Evolutionary conservation across 805 yeast species (phyloP).

Genomic region (Kockiozyma suomiensis): DNA sequence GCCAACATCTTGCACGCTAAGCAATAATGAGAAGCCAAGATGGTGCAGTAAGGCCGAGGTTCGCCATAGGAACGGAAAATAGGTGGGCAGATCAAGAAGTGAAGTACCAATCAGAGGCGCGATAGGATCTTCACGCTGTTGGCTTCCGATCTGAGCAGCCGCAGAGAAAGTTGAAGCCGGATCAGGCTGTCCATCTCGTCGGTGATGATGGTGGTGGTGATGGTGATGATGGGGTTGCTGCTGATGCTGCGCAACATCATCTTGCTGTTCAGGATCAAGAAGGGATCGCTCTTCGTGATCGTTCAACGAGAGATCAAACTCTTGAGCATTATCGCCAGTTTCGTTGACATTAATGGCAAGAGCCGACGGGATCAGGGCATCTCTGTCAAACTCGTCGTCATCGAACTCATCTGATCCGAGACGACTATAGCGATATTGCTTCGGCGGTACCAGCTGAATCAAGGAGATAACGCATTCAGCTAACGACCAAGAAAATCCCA

Average conservation of each 20-base stretch:
- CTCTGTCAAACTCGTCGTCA: constrained; percentile 12
- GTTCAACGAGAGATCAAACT: constrained; percentile 21
- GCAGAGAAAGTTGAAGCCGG: constrained; percentile 27
- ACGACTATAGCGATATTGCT: constrained; percentile 23
- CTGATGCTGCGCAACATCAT: neutral
- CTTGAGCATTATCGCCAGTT: constrained; percentile 9
- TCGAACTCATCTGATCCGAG: constrained; percentile 8
- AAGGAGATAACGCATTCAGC: constrained; percentile 29
- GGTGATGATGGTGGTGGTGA: constrained; percentile 25
- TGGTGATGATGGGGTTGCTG: constrained; percentile 19
- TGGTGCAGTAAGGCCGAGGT: constrained; percentile 28
- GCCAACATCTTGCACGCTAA: constrained; percentile 20
- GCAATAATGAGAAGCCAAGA: constrained; percentile 29
- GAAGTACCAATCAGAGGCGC: constrained; percentile 32
- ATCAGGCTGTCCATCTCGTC: constrained; percentile 18
- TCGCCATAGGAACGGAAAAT: constrained; percentile 32
- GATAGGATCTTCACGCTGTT: constrained; percentile 30
- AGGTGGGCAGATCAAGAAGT: constrained; percentile 28
- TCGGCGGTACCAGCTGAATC: constrained; percentile 28
- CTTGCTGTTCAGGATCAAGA: constrained; percentile 14
- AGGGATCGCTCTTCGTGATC: constrained; percentile 3
- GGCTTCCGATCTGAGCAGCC: constrained; percentile 26
- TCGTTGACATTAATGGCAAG: constrained; percentile 14
- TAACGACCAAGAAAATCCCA: constrained; percentile 29
- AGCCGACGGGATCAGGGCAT: constrained; percentile 14